Percentiles rank a stretch among this genome's conserved stretches.
phyloP scores from a whole-genome alignment of 345 rosid genomes.

The Passiflora organensis region DNA sequence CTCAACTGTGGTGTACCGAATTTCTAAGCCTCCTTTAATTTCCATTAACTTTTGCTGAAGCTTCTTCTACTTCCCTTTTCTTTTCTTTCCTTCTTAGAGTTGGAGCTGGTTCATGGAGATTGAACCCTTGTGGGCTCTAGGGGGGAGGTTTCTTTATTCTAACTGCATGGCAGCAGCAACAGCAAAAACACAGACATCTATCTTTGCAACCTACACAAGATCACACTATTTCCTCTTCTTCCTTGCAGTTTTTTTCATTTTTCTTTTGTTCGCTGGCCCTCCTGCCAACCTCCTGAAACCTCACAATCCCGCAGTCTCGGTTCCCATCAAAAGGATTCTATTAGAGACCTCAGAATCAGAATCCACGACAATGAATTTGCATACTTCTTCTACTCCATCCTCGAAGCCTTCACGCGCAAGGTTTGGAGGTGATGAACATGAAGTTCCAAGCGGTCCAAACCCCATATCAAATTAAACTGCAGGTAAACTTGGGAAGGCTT shows the following conservation, averaged over 20 bases:
- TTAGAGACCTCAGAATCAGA: slow-evolving; percentile 28
- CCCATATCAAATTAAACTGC: slow-evolving; percentile 73
- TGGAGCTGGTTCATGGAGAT: slow-evolving; percentile 50
- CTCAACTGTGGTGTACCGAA: background rate
- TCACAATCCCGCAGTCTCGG: slow-evolving; percentile 8
- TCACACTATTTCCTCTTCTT: slow-evolving; percentile 33
- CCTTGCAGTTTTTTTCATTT: slow-evolving; percentile 34
- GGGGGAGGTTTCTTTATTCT: slow-evolving; percentile 69
- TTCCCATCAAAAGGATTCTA: slow-evolving; percentile 43
- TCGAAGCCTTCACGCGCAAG: slow-evolving; percentile 26
- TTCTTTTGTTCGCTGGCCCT: slow-evolving; percentile 30
- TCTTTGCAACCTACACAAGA: slow-evolving; percentile 28
- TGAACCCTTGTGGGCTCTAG: slow-evolving; percentile 88
- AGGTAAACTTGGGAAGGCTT: too few species aligned
- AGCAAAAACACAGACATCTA: slow-evolving; percentile 26
- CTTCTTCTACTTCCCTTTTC: background rate
- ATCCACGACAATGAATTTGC: slow-evolving; percentile 38
- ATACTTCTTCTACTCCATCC: too few species aligned
- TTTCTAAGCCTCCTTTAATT: background rate
- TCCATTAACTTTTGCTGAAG: background rate
- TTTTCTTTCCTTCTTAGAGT: background rate
- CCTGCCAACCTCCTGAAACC: slow-evolving; percentile 11
- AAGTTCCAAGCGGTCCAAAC: slow-evolving; percentile 90
- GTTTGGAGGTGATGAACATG: slow-evolving; percentile 56
- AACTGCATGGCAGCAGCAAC: slow-evolving; percentile 67